Conservation (phyloP, 1,284 basidiomycete species). For the Leccinum pallidistipes region DNA sequence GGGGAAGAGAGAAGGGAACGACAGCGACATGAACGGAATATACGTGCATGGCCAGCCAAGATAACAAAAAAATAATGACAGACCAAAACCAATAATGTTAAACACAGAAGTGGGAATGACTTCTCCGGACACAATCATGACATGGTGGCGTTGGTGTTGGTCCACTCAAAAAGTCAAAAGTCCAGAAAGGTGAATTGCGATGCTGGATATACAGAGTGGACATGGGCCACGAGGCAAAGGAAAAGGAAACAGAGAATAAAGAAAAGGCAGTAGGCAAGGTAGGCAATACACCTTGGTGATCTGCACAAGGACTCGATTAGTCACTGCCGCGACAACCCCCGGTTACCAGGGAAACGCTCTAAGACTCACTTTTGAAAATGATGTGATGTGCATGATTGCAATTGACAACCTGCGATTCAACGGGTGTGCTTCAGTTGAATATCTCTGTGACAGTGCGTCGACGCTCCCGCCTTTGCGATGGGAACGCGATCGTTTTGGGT, state of each 20-base stretch:
- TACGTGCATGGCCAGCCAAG: constrained; percentile 37
- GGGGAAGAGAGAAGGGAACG: not conserved
- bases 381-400: constrained; percentile 10
- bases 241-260: constrained; percentile 13
- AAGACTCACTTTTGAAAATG: constrained; percentile 22
- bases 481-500: constrained; percentile 38
- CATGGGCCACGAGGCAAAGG: constrained; percentile 12
- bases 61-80: constrained; percentile 18
- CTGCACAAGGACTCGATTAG: constrained; percentile 6
- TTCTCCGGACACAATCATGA: constrained; percentile 5
- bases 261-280: constrained; percentile 13
- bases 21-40: constrained; percentile 14
- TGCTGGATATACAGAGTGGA: constrained; percentile 22
- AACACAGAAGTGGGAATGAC: constrained; percentile 21
- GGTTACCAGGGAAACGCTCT: not conserved
- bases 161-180: constrained; percentile 8
- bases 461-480: constrained; percentile 42
- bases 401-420: not conserved
- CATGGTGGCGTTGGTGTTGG: not conserved
- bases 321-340: constrained; percentile 2
- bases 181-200: constrained; percentile 17
- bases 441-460: constrained; percentile 52
- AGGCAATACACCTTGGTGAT: constrained; percentile 24
- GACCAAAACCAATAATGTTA: constrained; percentile 34
- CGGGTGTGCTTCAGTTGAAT: constrained; percentile 33